phyloP scores from a whole-genome alignment of 106 monocot species.

The Ottelia alismoides region DNA sequence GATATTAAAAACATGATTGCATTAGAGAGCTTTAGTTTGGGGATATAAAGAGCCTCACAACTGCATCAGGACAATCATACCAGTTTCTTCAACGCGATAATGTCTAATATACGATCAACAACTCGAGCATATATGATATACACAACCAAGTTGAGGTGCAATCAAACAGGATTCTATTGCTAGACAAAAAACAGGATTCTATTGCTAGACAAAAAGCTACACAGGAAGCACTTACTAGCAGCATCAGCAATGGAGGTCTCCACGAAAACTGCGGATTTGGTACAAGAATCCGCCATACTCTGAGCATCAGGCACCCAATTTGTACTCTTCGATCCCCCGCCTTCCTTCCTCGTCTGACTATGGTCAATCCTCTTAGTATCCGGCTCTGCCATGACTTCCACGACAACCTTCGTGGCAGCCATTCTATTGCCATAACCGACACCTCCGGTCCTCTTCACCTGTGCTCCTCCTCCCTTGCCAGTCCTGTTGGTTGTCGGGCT shows the following conservation, averaged over 20 bases:
- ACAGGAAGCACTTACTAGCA: conserved; percentile 45
- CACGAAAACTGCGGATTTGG: conserved; percentile 11
- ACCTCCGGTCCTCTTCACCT: conserved; percentile 24
- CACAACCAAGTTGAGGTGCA: too few species aligned
- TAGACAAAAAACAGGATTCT: too few species aligned
- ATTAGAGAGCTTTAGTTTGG: too few species aligned
- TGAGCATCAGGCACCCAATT: conserved; percentile 26
- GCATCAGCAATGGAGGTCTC: conserved; percentile 34
- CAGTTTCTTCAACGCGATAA: too few species aligned
- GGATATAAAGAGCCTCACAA: too few species aligned
- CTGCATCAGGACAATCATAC: too few species aligned
- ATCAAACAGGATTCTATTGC: too few species aligned
- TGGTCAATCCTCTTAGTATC: conserved; percentile 55
- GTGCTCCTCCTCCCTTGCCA: conserved; percentile 15
- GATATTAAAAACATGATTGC: too few species aligned
- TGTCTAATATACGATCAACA: too few species aligned
- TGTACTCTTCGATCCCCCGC: conserved; percentile 15
- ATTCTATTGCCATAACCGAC: conserved; percentile 13
- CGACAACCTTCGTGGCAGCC: conserved; percentile 22
- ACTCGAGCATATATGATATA: too few species aligned
- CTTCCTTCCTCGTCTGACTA: conserved; percentile 31
- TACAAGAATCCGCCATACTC: conserved; percentile 18
- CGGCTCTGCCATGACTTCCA: conserved; percentile 45
- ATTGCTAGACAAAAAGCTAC: too few species aligned
- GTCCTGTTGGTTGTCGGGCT: conserved; percentile 52